Evolutionary conservation across 768 basidiomycete species (phyloP).

Genomic region (Artomyces pyxidatus): DNA sequence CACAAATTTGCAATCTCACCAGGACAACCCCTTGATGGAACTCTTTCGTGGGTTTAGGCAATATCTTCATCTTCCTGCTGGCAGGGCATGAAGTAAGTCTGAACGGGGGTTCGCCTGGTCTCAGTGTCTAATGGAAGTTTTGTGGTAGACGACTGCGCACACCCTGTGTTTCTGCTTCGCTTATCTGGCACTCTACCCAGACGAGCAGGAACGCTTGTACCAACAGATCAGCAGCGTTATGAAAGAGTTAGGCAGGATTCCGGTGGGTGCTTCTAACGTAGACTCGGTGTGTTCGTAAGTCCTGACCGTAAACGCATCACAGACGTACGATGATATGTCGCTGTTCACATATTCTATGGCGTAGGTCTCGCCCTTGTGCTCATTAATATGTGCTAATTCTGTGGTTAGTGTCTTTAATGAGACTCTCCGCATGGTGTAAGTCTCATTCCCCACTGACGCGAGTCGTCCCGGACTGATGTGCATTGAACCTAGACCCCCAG

Average conservation of each 20-base stretch:
- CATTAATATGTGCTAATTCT: not conserved
- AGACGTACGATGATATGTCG: constrained; percentile 7
- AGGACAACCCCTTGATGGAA: not conserved
- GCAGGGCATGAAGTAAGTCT: constrained; percentile 25
- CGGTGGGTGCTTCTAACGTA: no score
- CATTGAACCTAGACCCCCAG: not conserved
- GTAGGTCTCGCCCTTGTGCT: constrained; percentile 1
- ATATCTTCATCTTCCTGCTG: constrained; percentile 27
- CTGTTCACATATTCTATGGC: constrained; percentile 14
- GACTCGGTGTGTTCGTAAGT: no score
- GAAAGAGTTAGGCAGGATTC: no score
- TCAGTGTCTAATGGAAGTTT: not conserved
- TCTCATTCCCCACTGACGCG: not conserved
- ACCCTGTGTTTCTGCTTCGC: constrained; percentile 31
- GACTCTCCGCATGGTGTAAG: constrained; percentile 32
- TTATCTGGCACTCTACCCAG: constrained; percentile 32
- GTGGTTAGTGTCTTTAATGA: constrained; percentile 39
- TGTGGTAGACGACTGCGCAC: constrained; percentile 28
- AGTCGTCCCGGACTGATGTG: not conserved
- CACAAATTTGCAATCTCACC: not conserved
- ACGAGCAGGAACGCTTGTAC: constrained; percentile 33
- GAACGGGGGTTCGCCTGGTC: not conserved
- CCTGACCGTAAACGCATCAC: no score
- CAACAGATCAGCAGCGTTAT: constrained; percentile 26
- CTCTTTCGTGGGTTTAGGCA: constrained; percentile 5